phyloP scores from a whole-genome alignment of 257 asterid genomes.

The Solanum tarijense region DNA sequence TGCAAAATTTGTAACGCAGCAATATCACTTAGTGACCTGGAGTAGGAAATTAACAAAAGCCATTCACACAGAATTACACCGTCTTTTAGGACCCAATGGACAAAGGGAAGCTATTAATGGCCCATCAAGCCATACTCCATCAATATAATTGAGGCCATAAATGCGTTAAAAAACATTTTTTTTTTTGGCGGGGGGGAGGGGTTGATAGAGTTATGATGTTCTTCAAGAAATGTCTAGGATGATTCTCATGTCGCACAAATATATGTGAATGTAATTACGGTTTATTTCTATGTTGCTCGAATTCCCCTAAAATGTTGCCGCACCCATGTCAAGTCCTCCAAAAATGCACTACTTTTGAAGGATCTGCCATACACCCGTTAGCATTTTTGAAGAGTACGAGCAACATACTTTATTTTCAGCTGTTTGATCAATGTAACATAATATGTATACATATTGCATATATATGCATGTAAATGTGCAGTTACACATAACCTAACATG shows the following conservation, averaged over 20 bases:
- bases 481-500: not conserved
- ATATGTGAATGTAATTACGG: not conserved
- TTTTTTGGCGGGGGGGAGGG: too few species aligned
- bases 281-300: not conserved
- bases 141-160: conserved; percentile 9
- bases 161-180: not conserved
- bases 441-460: not conserved
- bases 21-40: conserved; percentile 59
- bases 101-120: conserved; percentile 9
- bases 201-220: too few species aligned
- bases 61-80: conserved; percentile 42
- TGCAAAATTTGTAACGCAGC: conserved; percentile 64
- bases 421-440: not conserved
- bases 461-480: not conserved
- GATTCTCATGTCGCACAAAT: too few species aligned
- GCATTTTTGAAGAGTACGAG: not conserved
- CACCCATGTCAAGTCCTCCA: not conserved
- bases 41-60: conserved; percentile 41
- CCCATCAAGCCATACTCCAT: conserved; percentile 24
- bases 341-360: not conserved
- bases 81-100: conserved; percentile 33
- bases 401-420: not conserved
- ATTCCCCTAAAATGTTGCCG: not conserved
- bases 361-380: not conserved
- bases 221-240: too few species aligned